phyloP scores from a whole-genome alignment of 495 filamentous ascomycete species.

The Bacidia rubella region DNA sequence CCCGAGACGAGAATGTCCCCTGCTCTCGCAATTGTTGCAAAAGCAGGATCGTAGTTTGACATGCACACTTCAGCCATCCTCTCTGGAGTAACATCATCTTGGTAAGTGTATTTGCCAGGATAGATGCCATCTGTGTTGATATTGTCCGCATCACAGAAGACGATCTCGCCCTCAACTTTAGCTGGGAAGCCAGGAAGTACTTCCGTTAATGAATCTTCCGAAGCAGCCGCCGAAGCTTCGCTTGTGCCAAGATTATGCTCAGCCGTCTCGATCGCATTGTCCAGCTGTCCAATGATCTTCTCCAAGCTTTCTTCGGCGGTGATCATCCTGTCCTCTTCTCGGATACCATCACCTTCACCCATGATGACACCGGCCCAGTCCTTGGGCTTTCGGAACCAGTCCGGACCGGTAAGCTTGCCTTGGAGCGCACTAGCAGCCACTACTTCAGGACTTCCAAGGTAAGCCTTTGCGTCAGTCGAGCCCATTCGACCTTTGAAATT shows the following conservation, averaged over 20 bases:
- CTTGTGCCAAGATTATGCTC: conserved; percentile 25
- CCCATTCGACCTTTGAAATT: conserved; percentile 96
- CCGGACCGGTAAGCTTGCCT: conserved; percentile 67
- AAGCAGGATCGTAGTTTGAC: conserved; percentile 75
- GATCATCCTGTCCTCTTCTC: conserved; percentile 44
- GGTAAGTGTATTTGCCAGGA: conserved; percentile 81
- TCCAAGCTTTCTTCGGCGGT: conserved; percentile 55
- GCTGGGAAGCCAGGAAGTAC: conserved; percentile 40
- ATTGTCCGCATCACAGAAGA: conserved; percentile 41
- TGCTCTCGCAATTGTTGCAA: conserved; percentile 41
- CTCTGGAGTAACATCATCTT: conserved; percentile 60
- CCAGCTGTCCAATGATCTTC: conserved; percentile 51
- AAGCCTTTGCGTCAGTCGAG: conserved; percentile 65
- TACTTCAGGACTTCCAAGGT: conserved; percentile 81
- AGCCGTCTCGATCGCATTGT: conserved; percentile 43
- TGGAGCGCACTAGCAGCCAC: conserved; percentile 77
- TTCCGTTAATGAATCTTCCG: conserved; percentile 29
- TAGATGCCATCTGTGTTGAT: conserved; percentile 59
- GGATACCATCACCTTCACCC: conserved; percentile 56
- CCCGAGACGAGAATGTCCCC: conserved; percentile 76
- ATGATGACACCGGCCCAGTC: conserved; percentile 51
- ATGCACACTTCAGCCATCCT: conserved; percentile 85
- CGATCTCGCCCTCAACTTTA: conserved; percentile 36
- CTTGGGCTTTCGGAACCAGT: conserved; percentile 61
- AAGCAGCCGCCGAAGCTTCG: conserved; percentile 12